Base-by-base conservation (phyloP, 2,329 filamentous ascomycete species). In the Colletotrichum sp. region DNA sequence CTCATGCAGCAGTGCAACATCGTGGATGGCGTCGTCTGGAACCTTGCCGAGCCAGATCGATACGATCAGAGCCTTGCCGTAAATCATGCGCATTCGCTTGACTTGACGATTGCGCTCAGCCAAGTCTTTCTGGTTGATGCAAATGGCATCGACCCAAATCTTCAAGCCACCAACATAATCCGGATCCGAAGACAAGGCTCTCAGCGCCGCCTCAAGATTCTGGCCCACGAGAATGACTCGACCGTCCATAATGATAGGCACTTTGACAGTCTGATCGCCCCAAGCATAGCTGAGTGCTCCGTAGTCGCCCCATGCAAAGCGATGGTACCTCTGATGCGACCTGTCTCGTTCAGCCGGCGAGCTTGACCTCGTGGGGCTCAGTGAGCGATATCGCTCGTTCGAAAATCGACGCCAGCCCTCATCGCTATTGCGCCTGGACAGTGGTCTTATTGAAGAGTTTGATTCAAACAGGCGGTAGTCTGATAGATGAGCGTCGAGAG, bases 91-190 rank as follows among this genome's bases (percentile, higher is more conserved):
- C 75, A 80, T 79, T 7, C 78, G 68, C 21, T 67, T 66, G 24
- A 80, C 77, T 65, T 80, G 79, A 4, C 67, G 36, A n/a, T 68
- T 74, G 15, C 76, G 71, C 68, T 80, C 79, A 3, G 55, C 30
- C 5, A 75, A 13, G 60, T 79, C 75, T 10, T 75, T 70, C 30
- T 80, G 78, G 13, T 80, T 79, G 70, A 80, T 79, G 49, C 79
- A 80, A 24, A 80, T 71, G 15, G 78, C 78, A 71, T 80, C 79
- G 8, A 74, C 77, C 79, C 79, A 80, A 8, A 70, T 70, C 7
- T 70, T 70, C 5, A 73, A 32, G 21, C 71, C 71, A 7, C 69
- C 71, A 21, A 73, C 30, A 16, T 73, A 73, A 5, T 73, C 71
- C 13, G 55, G 57, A 16, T 73, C 71, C 4, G 71, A 70, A 15